These are phyloP conservation scores for Wilcoxina mikolae DNA, from an alignment of 495 filamentous ascomycete genomes.

Conservation along the genomic window DNA sequence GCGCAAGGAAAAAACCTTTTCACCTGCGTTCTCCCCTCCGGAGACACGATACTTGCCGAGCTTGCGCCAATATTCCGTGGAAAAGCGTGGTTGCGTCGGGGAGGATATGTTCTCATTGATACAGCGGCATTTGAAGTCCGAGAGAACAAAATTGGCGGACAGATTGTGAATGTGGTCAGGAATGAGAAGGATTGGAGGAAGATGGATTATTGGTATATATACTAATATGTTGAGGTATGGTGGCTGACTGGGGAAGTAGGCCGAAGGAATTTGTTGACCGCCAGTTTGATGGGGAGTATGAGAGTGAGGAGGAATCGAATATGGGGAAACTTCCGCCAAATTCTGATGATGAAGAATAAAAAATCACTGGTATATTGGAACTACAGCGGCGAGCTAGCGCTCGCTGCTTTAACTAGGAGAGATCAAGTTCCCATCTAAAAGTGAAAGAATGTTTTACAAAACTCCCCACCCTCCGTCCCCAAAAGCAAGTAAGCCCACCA, in stretches of 20 bases:
- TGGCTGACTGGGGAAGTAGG: constrained; percentile 7
- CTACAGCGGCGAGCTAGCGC: too few relatives aligned
- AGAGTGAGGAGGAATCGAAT: constrained; percentile 17
- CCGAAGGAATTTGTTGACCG: constrained; percentile 21
- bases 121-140: constrained; percentile 46
- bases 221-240: background rate
- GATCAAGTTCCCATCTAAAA: too few relatives aligned
- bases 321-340: constrained; percentile 25
- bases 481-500: too few relatives aligned
- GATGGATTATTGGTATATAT: constrained; percentile 66
- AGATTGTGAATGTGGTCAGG: constrained; percentile 83
- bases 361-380: too few relatives aligned
- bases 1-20: constrained; percentile 81
- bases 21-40: constrained; percentile 43
- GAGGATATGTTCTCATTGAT: constrained; percentile 75
- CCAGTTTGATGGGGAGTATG: constrained; percentile 4
- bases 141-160: constrained; percentile 66
- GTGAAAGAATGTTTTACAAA: background rate
- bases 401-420: too few relatives aligned
- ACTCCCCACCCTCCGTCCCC: too few relatives aligned
- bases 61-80: constrained; percentile 69
- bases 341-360: constrained; percentile 19
- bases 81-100: constrained; percentile 77
- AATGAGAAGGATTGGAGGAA: constrained; percentile 89
- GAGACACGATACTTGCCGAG: constrained; percentile 54